Base-by-base conservation (phyloP, 345 rosid species). In the Viola odorata region DNA sequence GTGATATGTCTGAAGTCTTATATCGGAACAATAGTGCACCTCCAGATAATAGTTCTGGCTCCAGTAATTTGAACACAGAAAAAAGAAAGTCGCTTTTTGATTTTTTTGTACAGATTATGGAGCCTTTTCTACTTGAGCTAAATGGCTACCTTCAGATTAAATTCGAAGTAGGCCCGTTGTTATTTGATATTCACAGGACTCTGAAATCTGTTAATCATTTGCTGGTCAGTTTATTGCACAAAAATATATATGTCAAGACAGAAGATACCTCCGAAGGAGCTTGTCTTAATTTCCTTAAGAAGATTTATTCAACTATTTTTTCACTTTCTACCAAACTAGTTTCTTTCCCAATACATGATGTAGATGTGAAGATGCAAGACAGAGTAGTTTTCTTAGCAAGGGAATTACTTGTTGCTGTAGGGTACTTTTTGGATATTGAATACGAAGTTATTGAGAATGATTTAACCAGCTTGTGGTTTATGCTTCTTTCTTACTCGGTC, bases 251-350 rank as follows among this genome's bases (percentile, higher is more conserved):
- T 73, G 38, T 84, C 42, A 85, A 83, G 74, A 81, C 91, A 44
- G 97, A 90, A 69, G 97, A 90, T 75, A 73, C 73, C 57, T 80
- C 89, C 52, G 85, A 77, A 73, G 96, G 96, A 73, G 87, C 89
- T 73, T 82, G 82, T 75, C 74, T 81, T 69, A 77, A 63, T 74
- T 86, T 88, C 77, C 76, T 94, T 60, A 85, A 76, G 82, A 78
- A 80, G 73, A 81, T 80, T 61, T 84, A 83, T 58, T 61, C 45
- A 39, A 66, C 75, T 8, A 42, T 88, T 50, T 71, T 82, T 57
- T 81, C 85, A 64, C 75, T 86, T 69, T 83, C 84, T 8, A 44
- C 81, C 64, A 65, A 75, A 3, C 59, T 79, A 65, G 71, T 69
- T 48, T 37, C 68, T 69, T 66, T 74, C 36, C 58, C 81, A 49